Evolutionary conservation across 306 rosid genomes (phyloP).

Genomic region (Sicyos baderoa): DNA sequence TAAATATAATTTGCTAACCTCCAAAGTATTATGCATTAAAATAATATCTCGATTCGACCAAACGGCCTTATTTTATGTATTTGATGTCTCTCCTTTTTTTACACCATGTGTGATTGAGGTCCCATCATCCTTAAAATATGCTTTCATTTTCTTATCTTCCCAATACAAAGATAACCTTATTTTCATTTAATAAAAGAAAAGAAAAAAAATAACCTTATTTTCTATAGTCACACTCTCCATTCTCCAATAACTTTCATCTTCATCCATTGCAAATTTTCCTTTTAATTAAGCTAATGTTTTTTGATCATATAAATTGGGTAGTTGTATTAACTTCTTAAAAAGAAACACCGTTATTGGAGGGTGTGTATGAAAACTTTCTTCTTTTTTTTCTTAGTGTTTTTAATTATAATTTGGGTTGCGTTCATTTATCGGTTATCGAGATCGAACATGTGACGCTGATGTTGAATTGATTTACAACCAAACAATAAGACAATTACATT

Average conservation of each 20-base stretch:
- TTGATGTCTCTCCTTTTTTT: background rate
- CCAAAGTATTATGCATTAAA: background rate
- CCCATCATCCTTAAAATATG: constrained; percentile 4
- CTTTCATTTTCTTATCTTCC: background rate
- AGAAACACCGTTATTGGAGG: too few relatives aligned
- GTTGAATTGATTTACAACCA: too few relatives aligned
- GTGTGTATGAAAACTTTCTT: too few relatives aligned
- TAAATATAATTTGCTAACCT: background rate
- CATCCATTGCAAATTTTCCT: background rate
- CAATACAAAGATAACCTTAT: background rate
- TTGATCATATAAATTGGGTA: background rate
- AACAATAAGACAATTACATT: too few relatives aligned
- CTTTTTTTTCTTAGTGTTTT: too few relatives aligned
- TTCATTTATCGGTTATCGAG: too few relatives aligned
- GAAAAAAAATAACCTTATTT: background rate
- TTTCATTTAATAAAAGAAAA: too few relatives aligned
- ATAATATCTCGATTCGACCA: background rate
- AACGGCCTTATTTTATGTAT: constrained; percentile 10
- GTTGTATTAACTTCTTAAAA: too few relatives aligned
- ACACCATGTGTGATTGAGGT: background rate
- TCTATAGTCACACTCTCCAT: background rate
- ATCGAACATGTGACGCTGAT: too few relatives aligned
- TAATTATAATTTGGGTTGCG: too few relatives aligned
- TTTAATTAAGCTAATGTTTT: background rate
- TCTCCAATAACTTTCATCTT: background rate